Evolutionary conservation across 495 filamentous ascomycete species (phyloP).

Genomic region (Talaromyces thailandensis): DNA sequence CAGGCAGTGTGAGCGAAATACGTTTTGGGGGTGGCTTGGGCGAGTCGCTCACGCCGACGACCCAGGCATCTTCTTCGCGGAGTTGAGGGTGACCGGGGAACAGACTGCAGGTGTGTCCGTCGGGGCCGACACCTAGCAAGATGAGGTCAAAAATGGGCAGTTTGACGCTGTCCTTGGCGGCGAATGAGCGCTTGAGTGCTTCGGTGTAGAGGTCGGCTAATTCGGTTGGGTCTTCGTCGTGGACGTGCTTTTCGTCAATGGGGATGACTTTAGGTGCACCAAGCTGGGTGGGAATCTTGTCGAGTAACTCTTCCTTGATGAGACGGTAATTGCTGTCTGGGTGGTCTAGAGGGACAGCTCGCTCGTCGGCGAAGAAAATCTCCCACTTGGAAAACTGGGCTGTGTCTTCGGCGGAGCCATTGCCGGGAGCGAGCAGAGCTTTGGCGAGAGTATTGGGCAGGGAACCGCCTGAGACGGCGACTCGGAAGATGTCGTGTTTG

Average conservation of each 20-base stretch:
- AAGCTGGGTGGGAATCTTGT: constrained; percentile 65
- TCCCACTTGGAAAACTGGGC: constrained; percentile 84
- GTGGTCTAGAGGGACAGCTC: constrained; percentile 84
- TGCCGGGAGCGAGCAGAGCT: constrained; percentile 59
- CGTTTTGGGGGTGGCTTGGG: constrained; percentile 88
- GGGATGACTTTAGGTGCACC: constrained; percentile 63
- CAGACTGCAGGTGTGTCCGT: constrained; percentile 93
- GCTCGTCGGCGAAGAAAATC: constrained; percentile 97
- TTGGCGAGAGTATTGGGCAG: constrained; percentile 77
- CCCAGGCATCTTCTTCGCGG: constrained; percentile 86
- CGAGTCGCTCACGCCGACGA: constrained; percentile 79
- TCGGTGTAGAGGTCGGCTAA: constrained; percentile 92
- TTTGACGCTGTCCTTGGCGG: constrained; percentile 77
- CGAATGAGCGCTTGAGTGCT: constrained; percentile 71
- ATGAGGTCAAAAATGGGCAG: constrained; percentile 91
- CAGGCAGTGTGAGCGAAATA: constrained; percentile 86
- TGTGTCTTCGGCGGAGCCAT: constrained; percentile 48
- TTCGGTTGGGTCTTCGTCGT: constrained; percentile 82
- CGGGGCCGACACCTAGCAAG: constrained; percentile 85
- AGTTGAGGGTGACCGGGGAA: constrained; percentile 87
- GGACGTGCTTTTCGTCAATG: constrained; percentile 62
- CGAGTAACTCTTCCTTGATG: constrained; percentile 75
- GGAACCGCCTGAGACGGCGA: constrained; percentile 91
- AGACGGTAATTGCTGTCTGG: constrained; percentile 89
- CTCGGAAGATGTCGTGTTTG: constrained; percentile 77